Base-by-base conservation (phyloP, 1,284 basidiomycete species). In the Trichosporon asahii region DNA sequence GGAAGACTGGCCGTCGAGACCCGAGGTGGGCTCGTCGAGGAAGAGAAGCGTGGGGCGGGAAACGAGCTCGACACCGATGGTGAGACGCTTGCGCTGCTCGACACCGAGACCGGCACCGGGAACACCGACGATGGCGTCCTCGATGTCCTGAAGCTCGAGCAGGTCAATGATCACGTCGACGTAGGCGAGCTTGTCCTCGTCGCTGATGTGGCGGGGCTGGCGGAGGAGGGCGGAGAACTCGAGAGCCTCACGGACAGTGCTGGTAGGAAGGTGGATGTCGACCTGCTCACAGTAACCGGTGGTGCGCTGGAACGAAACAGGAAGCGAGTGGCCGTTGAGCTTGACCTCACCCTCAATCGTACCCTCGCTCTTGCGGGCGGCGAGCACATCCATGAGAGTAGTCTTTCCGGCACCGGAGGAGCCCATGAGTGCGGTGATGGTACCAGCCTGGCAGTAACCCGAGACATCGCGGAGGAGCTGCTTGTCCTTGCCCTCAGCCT, bases 171-270 rank as follows among this genome's bases (percentile, higher is more conserved):
- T 85, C 27, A 84, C 82, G 68, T 87, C 85, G 66, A 86, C 86
- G 76, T 86, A 87, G 23, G 81, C 84, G 64, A 86, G 80, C 78
- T 86, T 86, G 46, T 87, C 85, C 72, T 84, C 85, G 27, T 86
- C 80, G 0, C 91, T 85, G 0, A 92, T 87, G 3, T 85, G 85
- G 4, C 85, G 81, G 0, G 91, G 90, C 77, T 95, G 94, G 21
- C 94, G 89, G 9, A 95, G 84, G 72, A 89, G 87, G 0, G 94
- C 94, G 1, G 91, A 92, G 83, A 95, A 94, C 35, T 89, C 83
- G 0, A 96, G 83, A 0, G 93, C 91, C 77, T 96, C 93, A 25
- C 92, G 86, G 3, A 96, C 93, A 7, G 82, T 83, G 2, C 81
- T 70, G 65, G 75, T 74, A 9, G 79, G 79, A 5, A 79, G 73